These are phyloP conservation scores for Pittosporum tobira DNA, from an alignment of 129 eudicot species.

Conservation along the genomic window DNA sequence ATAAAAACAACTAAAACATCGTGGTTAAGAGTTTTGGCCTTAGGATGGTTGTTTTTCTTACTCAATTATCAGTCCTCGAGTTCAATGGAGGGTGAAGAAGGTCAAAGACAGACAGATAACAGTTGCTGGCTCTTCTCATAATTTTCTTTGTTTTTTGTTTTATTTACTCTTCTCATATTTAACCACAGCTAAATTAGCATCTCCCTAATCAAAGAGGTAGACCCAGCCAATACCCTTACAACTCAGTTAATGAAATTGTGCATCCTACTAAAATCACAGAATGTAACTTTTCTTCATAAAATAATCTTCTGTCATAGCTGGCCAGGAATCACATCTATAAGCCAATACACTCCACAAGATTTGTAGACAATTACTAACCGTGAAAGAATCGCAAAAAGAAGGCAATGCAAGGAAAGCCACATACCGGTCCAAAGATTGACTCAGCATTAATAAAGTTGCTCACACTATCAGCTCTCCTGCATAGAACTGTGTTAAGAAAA, in stretches of 20 bases:
- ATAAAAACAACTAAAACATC: too few relatives aligned
- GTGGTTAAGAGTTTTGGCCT: too few relatives aligned
- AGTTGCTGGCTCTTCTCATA: not conserved
- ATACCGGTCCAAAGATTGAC: constrained; percentile 72
- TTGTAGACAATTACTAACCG: not conserved
- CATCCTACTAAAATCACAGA: too few relatives aligned
- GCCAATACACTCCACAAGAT: not conserved
- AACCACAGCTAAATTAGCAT: too few relatives aligned
- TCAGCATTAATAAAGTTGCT: constrained; percentile 76
- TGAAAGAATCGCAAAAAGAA: not conserved
- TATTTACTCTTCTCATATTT: too few relatives aligned
- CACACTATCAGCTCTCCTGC: constrained; percentile 73
- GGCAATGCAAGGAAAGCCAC: constrained; percentile 4
- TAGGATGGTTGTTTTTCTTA: too few relatives aligned
- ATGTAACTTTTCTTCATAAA: not conserved
- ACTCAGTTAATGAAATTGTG: too few relatives aligned
- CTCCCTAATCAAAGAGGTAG: too few relatives aligned
- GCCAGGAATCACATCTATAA: not conserved
- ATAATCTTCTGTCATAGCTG: not conserved
- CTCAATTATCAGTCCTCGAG: too few relatives aligned
- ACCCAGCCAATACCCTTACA: too few relatives aligned
- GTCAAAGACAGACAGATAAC: not conserved
- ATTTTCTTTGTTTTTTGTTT: too few relatives aligned
- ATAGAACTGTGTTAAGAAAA: constrained; percentile 41
- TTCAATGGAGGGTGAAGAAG: too few relatives aligned